Evolutionary conservation across 2,329 filamentous ascomycete species (phyloP).

Genomic region (Cladophialophora carrionii): DNA sequence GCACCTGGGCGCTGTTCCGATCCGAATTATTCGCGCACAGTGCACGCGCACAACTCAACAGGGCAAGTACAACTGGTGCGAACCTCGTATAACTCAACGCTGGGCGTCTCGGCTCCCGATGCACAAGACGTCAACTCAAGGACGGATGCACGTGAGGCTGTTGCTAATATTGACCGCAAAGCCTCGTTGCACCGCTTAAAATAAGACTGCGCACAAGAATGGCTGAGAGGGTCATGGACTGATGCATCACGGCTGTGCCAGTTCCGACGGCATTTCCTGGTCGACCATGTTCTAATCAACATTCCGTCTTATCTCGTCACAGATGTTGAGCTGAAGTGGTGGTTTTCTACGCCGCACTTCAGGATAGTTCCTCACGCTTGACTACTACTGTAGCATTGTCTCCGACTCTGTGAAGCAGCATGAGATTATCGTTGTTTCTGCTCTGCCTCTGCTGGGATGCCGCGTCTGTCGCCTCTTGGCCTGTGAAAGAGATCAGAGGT

Average conservation of each 20-base stretch:
- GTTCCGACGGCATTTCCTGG: too few species aligned
- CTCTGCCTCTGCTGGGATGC: background rate
- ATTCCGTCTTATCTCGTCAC: background rate
- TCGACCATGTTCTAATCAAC: too few species aligned
- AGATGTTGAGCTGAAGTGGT: background rate
- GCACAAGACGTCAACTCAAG: background rate
- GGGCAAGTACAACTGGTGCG: slow-evolving; percentile 4
- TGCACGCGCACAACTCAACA: background rate
- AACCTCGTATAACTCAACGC: background rate
- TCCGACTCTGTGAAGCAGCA: too few species aligned
- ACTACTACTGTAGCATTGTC: too few species aligned
- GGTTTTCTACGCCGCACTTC: background rate
- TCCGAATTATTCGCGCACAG: background rate
- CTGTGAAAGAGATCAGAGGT: background rate
- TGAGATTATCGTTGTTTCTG: background rate
- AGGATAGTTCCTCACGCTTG: background rate
- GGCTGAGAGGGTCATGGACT: background rate
- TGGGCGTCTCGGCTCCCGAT: background rate
- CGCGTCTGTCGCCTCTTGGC: too few species aligned
- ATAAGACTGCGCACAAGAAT: background rate
- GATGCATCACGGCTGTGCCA: background rate
- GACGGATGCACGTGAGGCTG: background rate
- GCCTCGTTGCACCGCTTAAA: background rate
- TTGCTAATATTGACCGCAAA: background rate
- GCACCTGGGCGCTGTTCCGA: background rate